A percentile compares a stretch with the other conserved stretches of the same genome.
These are phyloP conservation scores for Fraxinus dipetala DNA, from an alignment of 305 asterid species.

Conservation along the genomic window DNA sequence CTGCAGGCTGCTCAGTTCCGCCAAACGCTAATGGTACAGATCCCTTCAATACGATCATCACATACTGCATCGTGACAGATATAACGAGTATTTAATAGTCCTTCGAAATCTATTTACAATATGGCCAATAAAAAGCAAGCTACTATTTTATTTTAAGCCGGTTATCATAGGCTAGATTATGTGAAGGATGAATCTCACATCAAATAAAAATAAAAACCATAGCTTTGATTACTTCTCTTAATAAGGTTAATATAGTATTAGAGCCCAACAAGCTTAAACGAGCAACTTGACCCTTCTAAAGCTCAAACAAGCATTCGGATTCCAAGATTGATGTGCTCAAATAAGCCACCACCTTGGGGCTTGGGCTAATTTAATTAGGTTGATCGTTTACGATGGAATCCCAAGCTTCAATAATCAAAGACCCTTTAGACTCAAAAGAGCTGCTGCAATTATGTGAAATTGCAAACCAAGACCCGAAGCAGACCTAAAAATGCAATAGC, in stretches of 20 bases:
- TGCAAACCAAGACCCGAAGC: not conserved
- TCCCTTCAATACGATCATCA: no score
- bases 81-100: not conserved
- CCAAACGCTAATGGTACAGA: not conserved
- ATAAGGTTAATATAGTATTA: not conserved
- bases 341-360: not conserved
- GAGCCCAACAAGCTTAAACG: not conserved
- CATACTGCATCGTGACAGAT: conserved; percentile 47
- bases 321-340: not conserved
- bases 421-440: not conserved
- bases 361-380: not conserved
- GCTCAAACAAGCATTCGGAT: not conserved
- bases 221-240: not conserved
- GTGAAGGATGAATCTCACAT: not conserved
- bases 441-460: not conserved
- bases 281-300: not conserved
- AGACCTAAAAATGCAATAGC: not conserved
- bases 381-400: not conserved
- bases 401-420: not conserved
- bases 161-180: not conserved
- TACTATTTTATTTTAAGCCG: not conserved
- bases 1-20: no score
- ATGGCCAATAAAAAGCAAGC: conserved; percentile 5
- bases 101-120: not conserved
- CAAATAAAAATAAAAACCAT: not conserved